Base-by-base conservation (phyloP, 176 grass and related monocot genomes). In the Rhynchospora pubera region DNA sequence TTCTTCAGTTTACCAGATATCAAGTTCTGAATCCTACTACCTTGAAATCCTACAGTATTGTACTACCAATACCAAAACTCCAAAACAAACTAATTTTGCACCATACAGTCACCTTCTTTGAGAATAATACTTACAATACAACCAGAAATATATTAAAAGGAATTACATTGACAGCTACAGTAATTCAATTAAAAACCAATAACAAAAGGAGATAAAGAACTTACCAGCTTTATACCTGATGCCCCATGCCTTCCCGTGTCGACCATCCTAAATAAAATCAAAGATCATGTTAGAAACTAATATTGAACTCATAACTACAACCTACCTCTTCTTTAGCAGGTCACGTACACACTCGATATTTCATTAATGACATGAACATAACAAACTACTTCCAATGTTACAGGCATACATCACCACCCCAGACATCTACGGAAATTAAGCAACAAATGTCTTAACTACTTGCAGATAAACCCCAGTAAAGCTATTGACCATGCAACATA, bases 191-290 rank as follows among this genome's bases (percentile, higher is more conserved):
- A 16, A 19, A 46, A 50, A 44, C 66, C 30, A 67, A 39, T 23
- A 81, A 68, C 9, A 56, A 80, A 78, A 5, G 70, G 15, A 65
- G 30, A 24, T 0, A 0, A 24, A 59, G 43, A 22, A 87, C 89
- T 82, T 55, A 97, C 91, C 94, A 43, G 91, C 91, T 82, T 97
- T 97, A 86, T 87, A 91, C 59, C 94, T 85, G 51, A 97, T 86
- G 14, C 94, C 94, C 94, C 94, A 97, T 1, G 89, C 91, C 80
- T 97, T 97, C n/a, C 94, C 94, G 57, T 97, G 94, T 21, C 88
- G 89, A 45, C 94, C 94, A 7, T 97, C 94, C 91, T 97, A 18
- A 78, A 81, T 55, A 18, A 66, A 34, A 65, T 64, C 7, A 32
- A 74, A 66, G 51, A 9, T 56, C 4, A 21, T 34, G 10, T 55